Evolutionary conservation across 108 stramenopile genomes (phyloP), one percentile per base, ranked within the genome.

Genomic region (Nannochloropsis granulata): DNA sequence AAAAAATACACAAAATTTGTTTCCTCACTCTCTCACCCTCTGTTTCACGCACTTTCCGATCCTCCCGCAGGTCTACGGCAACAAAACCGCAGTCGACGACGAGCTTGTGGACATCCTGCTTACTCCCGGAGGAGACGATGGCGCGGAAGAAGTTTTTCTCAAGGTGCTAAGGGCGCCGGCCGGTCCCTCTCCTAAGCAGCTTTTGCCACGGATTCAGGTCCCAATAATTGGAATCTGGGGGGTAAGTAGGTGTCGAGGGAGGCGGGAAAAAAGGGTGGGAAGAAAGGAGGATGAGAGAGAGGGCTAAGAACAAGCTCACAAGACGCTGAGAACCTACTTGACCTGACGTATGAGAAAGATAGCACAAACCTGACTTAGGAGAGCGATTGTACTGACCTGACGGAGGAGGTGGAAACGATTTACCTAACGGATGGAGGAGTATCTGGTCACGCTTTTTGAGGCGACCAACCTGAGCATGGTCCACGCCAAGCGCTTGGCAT

Each of bases 81-180:
- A 25, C 44, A 23, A 84, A 45, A 79, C 79, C 11, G 86, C 34
- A 13, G 86, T 87, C 23, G 86, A 87, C 83, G 86, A 83, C 44
- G 78, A 84, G 5, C 83, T 87, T 34, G 79, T 87, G 34, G 83
- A 87, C 24, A 44, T 87, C 25, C 80, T 88, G 88, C 45, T 88
- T 23, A 78, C 88, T 24, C 88, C 88, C 19, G 82, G 85, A 25
- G 78, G 83, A 16, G 88, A 88, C 44, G 88, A 88, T n/a, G 88
- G 88, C 12, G 88, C 88, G 25, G 79, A 82, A n/a, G 88, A 88
- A 12, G 88, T 88, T 11, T 88, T 88, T 44, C 85, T 88, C 43
- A 88, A 88, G 85, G 79, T 80, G 13, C 79, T 88, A 26, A 78
- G 79, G 80, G 88, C 84, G 25, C 88, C 88, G 78, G 71, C 88